phyloP scores from a whole-genome alignment of 2,329 filamentous ascomycete genomes.

The Arthrobotrys iridis region DNA sequence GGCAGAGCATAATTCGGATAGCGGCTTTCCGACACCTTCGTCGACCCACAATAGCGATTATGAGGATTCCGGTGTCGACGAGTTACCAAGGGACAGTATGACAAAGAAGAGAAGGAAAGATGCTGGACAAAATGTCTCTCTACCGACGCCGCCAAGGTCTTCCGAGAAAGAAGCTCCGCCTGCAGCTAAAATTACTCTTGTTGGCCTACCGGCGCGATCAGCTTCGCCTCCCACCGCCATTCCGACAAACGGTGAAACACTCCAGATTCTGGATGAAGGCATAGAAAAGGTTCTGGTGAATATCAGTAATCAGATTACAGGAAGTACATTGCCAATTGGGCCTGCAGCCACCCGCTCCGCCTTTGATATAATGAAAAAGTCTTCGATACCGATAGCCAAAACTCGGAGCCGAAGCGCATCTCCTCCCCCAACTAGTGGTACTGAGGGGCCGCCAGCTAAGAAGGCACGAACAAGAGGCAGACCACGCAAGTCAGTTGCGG shows the following conservation, averaged over 20 bases:
- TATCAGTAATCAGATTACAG: not conserved
- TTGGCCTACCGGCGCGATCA: not conserved
- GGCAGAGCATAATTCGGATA: conserved; percentile 19
- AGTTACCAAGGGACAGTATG: not conserved
- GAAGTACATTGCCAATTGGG: not conserved
- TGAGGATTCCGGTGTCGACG: conserved; percentile 25
- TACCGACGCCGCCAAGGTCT: conserved; percentile 43
- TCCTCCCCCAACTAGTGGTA: conserved; percentile 14
- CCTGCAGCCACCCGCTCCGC: conserved; percentile 25
- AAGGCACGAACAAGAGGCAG: conserved; percentile 44
- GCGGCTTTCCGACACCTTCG: conserved; percentile 45
- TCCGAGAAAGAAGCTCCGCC: conserved; percentile 35
- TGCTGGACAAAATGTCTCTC: not conserved
- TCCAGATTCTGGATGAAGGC: not conserved
- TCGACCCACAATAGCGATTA: conserved; percentile 39
- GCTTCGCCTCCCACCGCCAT: not conserved
- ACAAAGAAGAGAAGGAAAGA: conserved; percentile 30
- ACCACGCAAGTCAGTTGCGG: conserved; percentile 33
- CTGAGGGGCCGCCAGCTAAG: conserved; percentile 41
- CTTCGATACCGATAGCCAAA: conserved; percentile 4
- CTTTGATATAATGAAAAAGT: conserved; percentile 47
- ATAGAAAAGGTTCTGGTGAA: not conserved
- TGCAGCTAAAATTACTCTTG: not conserved
- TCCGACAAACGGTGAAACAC: not conserved
- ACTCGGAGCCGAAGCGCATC: conserved; percentile 48